These are phyloP conservation scores for Avena sativa DNA, from an alignment of 176 grass and related monocot species.

Conservation along the genomic window DNA sequence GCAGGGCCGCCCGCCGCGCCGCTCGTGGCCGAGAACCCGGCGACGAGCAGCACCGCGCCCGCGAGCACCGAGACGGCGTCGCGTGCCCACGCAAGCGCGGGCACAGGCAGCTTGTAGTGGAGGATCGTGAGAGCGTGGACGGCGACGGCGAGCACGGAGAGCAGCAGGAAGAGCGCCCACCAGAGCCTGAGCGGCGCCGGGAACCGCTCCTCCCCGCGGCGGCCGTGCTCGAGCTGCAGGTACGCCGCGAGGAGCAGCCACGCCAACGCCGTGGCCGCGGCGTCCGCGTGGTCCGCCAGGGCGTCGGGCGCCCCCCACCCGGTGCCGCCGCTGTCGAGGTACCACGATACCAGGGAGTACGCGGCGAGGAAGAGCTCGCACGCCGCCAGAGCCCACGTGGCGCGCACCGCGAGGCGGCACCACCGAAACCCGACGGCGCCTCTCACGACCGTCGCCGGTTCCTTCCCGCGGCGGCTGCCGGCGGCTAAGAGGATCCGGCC, in stretches of 20 bases:
- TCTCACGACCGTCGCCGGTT: background rate
- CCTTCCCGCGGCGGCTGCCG: background rate
- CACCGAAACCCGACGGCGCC: background rate
- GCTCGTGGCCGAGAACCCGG: slow-evolving; percentile 50
- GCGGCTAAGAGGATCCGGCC: slow-evolving; percentile 21
- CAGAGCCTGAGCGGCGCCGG: slow-evolving; percentile 59
- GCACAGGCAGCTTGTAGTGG: slow-evolving; percentile 20
- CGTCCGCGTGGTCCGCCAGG: slow-evolving; percentile 38
- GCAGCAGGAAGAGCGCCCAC: slow-evolving; percentile 66
- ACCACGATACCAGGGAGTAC: slow-evolving; percentile 31
- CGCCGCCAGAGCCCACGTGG: slow-evolving; percentile 42
- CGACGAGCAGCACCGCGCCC: slow-evolving; percentile 34
- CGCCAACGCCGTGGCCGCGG: slow-evolving; percentile 43
- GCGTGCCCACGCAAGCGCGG: slow-evolving; percentile 51
- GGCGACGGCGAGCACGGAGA: slow-evolving; percentile 46
- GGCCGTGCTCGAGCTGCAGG: slow-evolving; percentile 48
- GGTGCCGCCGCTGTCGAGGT: slow-evolving; percentile 11
- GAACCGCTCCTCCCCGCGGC: slow-evolving; percentile 52
- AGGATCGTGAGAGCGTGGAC: slow-evolving; percentile 35
- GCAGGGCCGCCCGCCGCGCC: background rate
- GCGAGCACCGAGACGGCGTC: slow-evolving; percentile 53
- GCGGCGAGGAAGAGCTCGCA: slow-evolving; percentile 34
- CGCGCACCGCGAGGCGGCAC: slow-evolving; percentile 24
- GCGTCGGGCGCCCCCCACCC: slow-evolving; percentile 51
- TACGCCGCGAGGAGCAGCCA: slow-evolving; percentile 71